Evolutionary conservation across 2,329 filamentous ascomycete species (phyloP), one percentile per base, ranked within the genome.

Genomic region (Sporothrix variecibatus): DNA sequence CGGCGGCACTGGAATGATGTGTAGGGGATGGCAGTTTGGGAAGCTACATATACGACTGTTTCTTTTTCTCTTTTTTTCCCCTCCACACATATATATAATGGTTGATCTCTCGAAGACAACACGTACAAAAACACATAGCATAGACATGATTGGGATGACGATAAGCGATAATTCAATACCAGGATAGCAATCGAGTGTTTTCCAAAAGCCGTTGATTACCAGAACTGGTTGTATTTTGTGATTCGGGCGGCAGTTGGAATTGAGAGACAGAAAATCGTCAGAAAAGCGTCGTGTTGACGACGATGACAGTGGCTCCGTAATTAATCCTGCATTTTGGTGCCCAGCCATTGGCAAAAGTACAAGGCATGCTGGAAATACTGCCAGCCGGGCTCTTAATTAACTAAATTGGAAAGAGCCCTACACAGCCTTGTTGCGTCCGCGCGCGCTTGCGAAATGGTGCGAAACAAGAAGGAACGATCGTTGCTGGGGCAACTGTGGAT

Each of bases 1-100:
- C 86, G 90, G 74, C 85, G 87, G 76, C 84, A 87, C 72, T 89
- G 87, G 87, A 83, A 86, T 70, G 84, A 86, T 46, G 74, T 75
- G 4, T 78, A 46, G 17, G 9, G 28, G 62, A 17, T 17, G 34
- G 8, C 60, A 38, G 11, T 31, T 9, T 15, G 15, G 15, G 11
- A n/a, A 49, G 11, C 9, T 49, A 15, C 46, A n/a, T n/a, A n/a
- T n/a, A n/a, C n/a, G n/a, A n/a, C n/a, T n/a, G 17, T 12, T n/a
- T 17, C 17, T 11, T 40, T 3, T 26, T n/a, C 26, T 31, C n/a
- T 20, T 17, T 31, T 49, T 15, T 28, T n/a, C 46, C 40, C 23
- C 60, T 23, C 28, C 7, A 15, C 15, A 20, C 56, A 40, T 40
- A 64, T 6, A 23, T 64, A 64, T 40, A 43, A 17, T 64, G n/a